These are phyloP conservation scores for Heimioporus sp. DNA, from an alignment of 768 basidiomycete genomes.

Conservation along the genomic window DNA sequence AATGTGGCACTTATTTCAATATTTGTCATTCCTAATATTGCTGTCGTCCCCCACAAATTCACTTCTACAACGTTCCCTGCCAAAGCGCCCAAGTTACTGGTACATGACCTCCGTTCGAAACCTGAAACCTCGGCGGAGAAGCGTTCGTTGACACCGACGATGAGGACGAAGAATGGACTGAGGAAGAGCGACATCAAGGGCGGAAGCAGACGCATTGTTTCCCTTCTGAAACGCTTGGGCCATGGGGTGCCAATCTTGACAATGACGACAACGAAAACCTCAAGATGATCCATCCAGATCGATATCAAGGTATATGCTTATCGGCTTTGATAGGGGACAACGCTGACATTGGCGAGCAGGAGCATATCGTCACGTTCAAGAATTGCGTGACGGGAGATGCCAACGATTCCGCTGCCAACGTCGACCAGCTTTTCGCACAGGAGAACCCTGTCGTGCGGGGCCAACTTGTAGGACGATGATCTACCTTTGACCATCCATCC, in stretches of 20 bases:
- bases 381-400: slow-evolving; percentile 65
- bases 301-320: slow-evolving; percentile 58
- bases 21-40: slow-evolving; percentile 13
- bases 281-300: slow-evolving; percentile 77
- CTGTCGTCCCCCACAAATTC: slow-evolving; percentile 80
- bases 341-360: slow-evolving; percentile 36
- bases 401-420: slow-evolving; percentile 57
- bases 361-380: slow-evolving; percentile 64
- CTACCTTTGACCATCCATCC: background rate
- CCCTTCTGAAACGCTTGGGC: slow-evolving; percentile 80
- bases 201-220: slow-evolving; percentile 77
- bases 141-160: slow-evolving; percentile 74
- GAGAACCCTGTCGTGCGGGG: slow-evolving; percentile 70
- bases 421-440: slow-evolving; percentile 66
- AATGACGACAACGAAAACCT: slow-evolving; percentile 88
- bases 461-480: slow-evolving; percentile 39
- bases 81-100: slow-evolving; percentile 86
- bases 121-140: slow-evolving; percentile 67
- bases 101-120: slow-evolving; percentile 79
- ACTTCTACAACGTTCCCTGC: slow-evolving; percentile 84
- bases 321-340: slow-evolving; percentile 15
- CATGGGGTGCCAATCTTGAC: slow-evolving; percentile 69
- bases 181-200: slow-evolving; percentile 70
- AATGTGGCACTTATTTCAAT: slow-evolving; percentile 21
- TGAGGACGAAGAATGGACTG: slow-evolving; percentile 92